These are phyloP conservation scores for Cladosporium oxysporum DNA, from an alignment of 2,329 filamentous ascomycete species.

Conservation along the genomic window DNA sequence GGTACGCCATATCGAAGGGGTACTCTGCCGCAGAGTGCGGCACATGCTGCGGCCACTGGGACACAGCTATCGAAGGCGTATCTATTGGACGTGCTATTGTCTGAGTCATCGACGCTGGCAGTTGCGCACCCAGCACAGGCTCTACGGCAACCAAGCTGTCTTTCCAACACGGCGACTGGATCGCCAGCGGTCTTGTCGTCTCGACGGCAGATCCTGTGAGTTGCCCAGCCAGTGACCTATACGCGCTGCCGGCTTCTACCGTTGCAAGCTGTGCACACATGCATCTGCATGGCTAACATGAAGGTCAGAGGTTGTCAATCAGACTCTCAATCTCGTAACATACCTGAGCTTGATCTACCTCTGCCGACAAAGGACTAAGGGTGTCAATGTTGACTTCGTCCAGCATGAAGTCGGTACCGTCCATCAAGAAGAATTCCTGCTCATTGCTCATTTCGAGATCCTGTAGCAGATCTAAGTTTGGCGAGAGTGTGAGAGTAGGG, in stretches of 20 bases:
- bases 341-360: constrained; percentile 1
- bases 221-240: background rate
- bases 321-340: background rate
- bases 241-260: background rate
- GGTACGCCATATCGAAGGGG: background rate
- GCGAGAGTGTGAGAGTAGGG: background rate
- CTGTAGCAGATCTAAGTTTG: background rate
- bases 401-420: background rate
- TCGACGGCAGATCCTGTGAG: background rate
- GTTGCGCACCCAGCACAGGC: background rate
- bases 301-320: background rate
- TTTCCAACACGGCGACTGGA: background rate
- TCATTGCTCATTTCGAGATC: background rate
- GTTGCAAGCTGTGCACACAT: background rate
- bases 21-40: background rate
- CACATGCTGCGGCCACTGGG: background rate
- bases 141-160: too few species aligned
- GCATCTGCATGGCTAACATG: background rate
- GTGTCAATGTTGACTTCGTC: background rate
- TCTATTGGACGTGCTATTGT: background rate
- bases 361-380: background rate
- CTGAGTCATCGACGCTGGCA: constrained; percentile 1
- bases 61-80: background rate
- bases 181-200: background rate
- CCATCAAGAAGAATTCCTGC: background rate